Conservation (phyloP, 2,329 filamentous ascomycete genomes). For the Beauveria varroae region DNA sequence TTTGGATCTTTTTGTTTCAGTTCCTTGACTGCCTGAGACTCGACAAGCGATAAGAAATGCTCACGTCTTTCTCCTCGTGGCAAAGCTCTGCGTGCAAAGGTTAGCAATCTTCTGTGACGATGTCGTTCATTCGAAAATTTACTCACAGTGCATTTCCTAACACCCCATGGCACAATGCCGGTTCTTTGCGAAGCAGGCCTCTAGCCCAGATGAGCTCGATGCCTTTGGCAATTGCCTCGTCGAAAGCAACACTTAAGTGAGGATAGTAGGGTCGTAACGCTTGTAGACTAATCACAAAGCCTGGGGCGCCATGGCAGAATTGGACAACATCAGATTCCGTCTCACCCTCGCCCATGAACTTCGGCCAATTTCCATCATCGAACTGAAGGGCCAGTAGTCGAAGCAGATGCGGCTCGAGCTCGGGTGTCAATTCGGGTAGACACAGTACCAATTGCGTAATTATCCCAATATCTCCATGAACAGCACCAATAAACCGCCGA, state of each 20-base stretch:
- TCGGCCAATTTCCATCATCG: slow-evolving; percentile 56
- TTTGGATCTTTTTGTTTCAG: slow-evolving; percentile 22
- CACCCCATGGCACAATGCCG: slow-evolving; percentile 59
- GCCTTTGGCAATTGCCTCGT: slow-evolving; percentile 42
- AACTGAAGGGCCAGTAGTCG: slow-evolving; percentile 52
- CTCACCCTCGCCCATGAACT: slow-evolving; percentile 32
- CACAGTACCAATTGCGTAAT: slow-evolving; percentile 61
- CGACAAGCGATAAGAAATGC: slow-evolving; percentile 52
- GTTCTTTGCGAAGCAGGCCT: slow-evolving; percentile 55
- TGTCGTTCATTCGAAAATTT: slow-evolving; percentile 19
- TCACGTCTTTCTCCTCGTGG: slow-evolving; percentile 19
- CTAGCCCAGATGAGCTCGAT: slow-evolving; percentile 47
- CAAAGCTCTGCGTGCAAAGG: slow-evolving; percentile 22
- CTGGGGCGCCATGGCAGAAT: slow-evolving; percentile 61
- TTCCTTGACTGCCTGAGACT: slow-evolving; percentile 46
- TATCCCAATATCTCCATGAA: slow-evolving; percentile 62
- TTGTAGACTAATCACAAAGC: slow-evolving; percentile 50
- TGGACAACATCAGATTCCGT: slow-evolving; percentile 46
- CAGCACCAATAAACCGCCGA: slow-evolving; percentile 56
- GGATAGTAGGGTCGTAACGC: slow-evolving; percentile 51
- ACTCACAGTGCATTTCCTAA: slow-evolving; percentile 56
- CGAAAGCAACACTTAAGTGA: slow-evolving; percentile 43
- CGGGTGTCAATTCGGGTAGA: slow-evolving; percentile 44
- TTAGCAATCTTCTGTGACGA: background rate
- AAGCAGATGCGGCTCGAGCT: slow-evolving; percentile 44